Evolutionary conservation across 768 basidiomycete genomes (phyloP).

Genomic region (Tricholomella constricta): DNA sequence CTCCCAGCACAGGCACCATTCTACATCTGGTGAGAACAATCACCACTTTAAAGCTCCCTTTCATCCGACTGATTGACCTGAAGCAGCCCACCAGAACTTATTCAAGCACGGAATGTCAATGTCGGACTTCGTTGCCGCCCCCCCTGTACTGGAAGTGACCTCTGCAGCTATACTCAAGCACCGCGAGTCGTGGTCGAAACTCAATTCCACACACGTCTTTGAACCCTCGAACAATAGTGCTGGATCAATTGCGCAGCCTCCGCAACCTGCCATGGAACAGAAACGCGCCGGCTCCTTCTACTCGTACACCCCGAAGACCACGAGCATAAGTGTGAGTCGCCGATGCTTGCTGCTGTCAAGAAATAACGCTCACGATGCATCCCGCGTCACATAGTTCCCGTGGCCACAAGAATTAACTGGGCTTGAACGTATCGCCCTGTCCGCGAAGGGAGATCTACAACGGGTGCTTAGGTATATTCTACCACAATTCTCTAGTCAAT

Average conservation of each 20-base stretch:
- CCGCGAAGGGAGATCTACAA: constrained; percentile 72
- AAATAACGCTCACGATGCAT: neutral
- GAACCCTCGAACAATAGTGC: neutral
- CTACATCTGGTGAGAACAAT: constrained; percentile 4
- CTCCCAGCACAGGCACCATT: constrained; percentile 1
- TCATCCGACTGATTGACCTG: neutral
- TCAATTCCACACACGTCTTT: constrained; percentile 1
- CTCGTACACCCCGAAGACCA: constrained; percentile 46
- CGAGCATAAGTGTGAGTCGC: constrained; percentile 42
- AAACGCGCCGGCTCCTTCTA: constrained; percentile 37
- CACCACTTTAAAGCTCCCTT: neutral
- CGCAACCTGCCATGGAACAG: neutral
- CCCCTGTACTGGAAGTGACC: neutral
- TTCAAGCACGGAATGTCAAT: neutral
- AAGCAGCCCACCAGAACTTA: neutral
- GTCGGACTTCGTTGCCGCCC: neutral
- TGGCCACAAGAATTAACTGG: constrained; percentile 58
- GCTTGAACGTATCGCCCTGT: constrained; percentile 67
- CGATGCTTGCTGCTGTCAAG: neutral
- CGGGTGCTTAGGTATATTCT: constrained; percentile 58
- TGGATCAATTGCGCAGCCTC: neutral
- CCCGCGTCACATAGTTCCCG: constrained; percentile 38
- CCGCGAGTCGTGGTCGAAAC: constrained; percentile 11
- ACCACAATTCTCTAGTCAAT: neutral
- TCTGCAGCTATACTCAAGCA: constrained; percentile 1